Conservation (phyloP, 2,329 filamentous ascomycete genomes). For the Fusarium virguliforme region DNA sequence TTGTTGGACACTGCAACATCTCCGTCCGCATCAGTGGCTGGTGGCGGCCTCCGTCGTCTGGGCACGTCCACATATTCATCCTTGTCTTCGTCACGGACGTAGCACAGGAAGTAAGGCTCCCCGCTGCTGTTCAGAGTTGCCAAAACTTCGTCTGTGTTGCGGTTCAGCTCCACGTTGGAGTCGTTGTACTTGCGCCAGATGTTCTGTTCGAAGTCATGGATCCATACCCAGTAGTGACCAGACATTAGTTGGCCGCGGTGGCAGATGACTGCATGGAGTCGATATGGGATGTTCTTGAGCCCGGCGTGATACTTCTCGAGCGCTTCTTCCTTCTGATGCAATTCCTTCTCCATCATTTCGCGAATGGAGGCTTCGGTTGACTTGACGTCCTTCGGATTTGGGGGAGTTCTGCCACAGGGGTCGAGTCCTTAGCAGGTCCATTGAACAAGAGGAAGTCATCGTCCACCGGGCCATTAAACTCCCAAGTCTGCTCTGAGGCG, state of each 20-base stretch:
- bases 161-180: constrained; percentile 79
- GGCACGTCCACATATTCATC: constrained; percentile 67
- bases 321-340: constrained; percentile 50
- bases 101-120: constrained; percentile 88
- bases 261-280: constrained; percentile 92
- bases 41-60: constrained; percentile 54
- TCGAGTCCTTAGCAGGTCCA: constrained; percentile 22
- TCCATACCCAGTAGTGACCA: constrained; percentile 98
- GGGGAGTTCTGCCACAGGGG: neutral
- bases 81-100: constrained; percentile 79
- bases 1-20: constrained; percentile 41
- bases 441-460: constrained; percentile 56
- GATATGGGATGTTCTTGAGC: constrained; percentile 79
- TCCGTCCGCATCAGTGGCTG: constrained; percentile 47
- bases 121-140: constrained; percentile 76
- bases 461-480: constrained; percentile 59
- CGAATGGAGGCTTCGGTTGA: constrained; percentile 52
- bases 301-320: constrained; percentile 60
- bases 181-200: constrained; percentile 98
- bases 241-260: constrained; percentile 82
- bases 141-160: constrained; percentile 79
- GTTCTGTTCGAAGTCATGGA: constrained; percentile 86
- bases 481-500: constrained; percentile 53
- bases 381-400: constrained; percentile 37
- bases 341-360: constrained; percentile 65